Base-by-base conservation (phyloP, 2,329 filamentous ascomycete species). In the Pestalotiopsis sp. region DNA sequence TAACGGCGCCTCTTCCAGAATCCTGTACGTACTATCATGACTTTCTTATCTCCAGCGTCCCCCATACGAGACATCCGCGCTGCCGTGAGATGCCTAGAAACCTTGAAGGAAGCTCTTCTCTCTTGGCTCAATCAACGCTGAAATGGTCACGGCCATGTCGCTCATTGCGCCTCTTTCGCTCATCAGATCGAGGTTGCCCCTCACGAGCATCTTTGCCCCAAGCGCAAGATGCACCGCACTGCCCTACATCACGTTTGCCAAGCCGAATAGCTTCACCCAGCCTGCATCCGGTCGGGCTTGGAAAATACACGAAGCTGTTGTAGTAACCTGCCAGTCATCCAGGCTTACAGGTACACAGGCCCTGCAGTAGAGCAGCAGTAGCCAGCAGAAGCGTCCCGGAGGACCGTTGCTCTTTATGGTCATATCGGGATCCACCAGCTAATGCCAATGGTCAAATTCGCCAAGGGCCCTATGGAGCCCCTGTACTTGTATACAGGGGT, bases 351-450 rank as follows among this genome's bases (percentile, higher is more conserved):
- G 36, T 62, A 38, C 59, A 20, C 59, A 62, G 27, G 27, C 57
- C 57, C 57, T 59, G 57, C 23, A n/a, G 23, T 36, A 27, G 57
- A 52, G 45, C 45, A 52, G 45, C 17, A 52, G 45, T 31, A n/a
- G 14, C 17, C 59, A 38, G 60, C 62, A 65, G 62, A 23, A 57
- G 45, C 25, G 45, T 36, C 41, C 49, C 63, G 41, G 63, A 57
- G 41, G 45, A 66, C 63, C 63, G 45, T 66, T 66, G 25, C 63
- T 66, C 41, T 56, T 57, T 66, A 38, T 58, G 63, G 63, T 57
- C 49, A 36, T 66, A 56, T 58, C 49, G 49, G 63, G 63, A n/a
- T 36, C 63, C 41, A 56, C 63, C 27, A 17, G 39, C 63, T 66
- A 66, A 25, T 57, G 25, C 31, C 49, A 66, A 66, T 66, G 63